Evolutionary conservation across 331 rosid genomes (phyloP).

Genomic region (Phaseolus coccineus): DNA sequence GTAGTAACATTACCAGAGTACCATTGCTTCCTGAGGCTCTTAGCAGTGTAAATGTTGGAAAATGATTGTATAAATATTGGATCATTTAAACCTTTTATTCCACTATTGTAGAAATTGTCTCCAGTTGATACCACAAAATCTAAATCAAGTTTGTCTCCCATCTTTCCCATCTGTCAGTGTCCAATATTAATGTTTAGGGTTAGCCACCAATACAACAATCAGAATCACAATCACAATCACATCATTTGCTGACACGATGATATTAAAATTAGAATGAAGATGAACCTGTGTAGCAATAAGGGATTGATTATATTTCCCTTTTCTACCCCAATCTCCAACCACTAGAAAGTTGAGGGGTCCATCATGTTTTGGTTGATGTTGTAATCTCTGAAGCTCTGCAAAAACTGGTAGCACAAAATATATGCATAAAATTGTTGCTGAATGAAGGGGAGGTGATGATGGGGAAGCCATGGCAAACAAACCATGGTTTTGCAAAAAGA

Average conservation of each 20-base stretch:
- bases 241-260: too few relatives aligned
- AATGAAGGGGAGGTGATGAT: conserved; percentile 19
- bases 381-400: conserved; percentile 42
- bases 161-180: conserved; percentile 49
- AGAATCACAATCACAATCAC: too few relatives aligned
- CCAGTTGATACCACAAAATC: conserved; percentile 54
- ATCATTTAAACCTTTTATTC: conserved; percentile 44
- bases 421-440: conserved; percentile 36
- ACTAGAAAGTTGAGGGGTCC: conserved; percentile 42
- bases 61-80: conserved; percentile 44
- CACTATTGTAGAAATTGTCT: conserved; percentile 49
- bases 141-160: conserved; percentile 46
- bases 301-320: conserved; percentile 50
- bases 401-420: conserved; percentile 31
- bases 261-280: not conserved
- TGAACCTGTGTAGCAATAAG: conserved; percentile 43
- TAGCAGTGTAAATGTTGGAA: conserved; percentile 49
- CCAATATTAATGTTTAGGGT: not conserved
- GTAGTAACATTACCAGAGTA: conserved; percentile 31
- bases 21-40: conserved; percentile 53
- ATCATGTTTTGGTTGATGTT: conserved; percentile 32
- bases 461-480: conserved; percentile 46
- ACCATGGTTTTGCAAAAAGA: conserved; percentile 30
- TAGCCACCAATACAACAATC: not conserved
- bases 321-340: conserved; percentile 53